Conservation (phyloP, 345 rosid species). For the Bruguiera gymnorhiza region DNA sequence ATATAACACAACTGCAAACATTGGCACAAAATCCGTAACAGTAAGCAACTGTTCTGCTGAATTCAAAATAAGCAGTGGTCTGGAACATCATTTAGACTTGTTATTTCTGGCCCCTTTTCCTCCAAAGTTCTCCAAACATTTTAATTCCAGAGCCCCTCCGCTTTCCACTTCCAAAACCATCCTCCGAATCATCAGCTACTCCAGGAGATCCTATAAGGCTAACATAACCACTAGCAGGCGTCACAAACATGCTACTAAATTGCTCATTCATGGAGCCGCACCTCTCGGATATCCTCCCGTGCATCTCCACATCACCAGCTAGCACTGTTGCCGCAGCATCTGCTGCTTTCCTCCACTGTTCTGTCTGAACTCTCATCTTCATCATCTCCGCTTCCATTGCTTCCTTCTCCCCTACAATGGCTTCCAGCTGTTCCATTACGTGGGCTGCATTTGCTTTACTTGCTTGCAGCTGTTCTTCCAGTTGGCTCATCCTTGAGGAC, state of each 20-base stretch:
- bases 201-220: conserved; percentile 64
- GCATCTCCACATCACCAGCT: conserved; percentile 59
- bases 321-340: conserved; percentile 93
- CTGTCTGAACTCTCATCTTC: conserved; percentile 80
- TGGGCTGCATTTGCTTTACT: conserved; percentile 45
- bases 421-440: conserved; percentile 51
- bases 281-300: conserved; percentile 53
- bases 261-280: conserved; percentile 79
- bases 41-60: conserved; percentile 35
- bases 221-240: conserved; percentile 35
- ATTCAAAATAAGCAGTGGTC: neutral
- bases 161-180: conserved; percentile 64
- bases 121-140: conserved; percentile 90
- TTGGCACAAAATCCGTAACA: conserved; percentile 22
- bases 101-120: conserved; percentile 69
- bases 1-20: neutral
- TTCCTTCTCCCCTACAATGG: conserved; percentile 51
- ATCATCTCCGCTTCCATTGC: conserved; percentile 75
- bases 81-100: neutral
- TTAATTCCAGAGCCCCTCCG: conserved; percentile 70
- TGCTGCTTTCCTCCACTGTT: conserved; percentile 94
- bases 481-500: conserved; percentile 36
- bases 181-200: conserved; percentile 53
- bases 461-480: conserved; percentile 57
- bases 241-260: conserved; percentile 51